Conservation (phyloP, 108 stramenopile genomes). For the Epithemia pelagica region DNA sequence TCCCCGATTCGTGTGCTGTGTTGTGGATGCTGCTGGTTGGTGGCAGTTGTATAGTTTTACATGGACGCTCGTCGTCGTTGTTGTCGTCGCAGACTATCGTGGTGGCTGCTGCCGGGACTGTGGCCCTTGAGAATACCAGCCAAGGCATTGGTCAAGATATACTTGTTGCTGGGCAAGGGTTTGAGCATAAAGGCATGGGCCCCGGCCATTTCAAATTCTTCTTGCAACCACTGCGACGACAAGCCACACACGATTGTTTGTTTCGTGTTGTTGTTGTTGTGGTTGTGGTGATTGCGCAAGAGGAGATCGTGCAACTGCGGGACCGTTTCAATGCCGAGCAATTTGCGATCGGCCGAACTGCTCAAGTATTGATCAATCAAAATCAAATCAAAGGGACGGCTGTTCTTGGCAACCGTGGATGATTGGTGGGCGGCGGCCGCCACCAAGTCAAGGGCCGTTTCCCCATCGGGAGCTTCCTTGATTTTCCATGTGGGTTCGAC, state of each 20-base stretch:
- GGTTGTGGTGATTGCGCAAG: neutral
- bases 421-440: neutral
- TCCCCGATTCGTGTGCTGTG: too few relatives aligned
- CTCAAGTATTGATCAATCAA: conserved; percentile 16
- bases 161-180: neutral
- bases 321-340: conserved; percentile 10
- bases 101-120: too few relatives aligned
- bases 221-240: neutral
- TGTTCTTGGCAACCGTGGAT: neutral
- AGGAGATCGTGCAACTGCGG: neutral
- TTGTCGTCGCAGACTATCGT: too few relatives aligned
- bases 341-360: conserved; percentile 2
- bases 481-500: neutral
- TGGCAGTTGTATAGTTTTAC: too few relatives aligned
- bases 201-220: neutral
- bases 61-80: too few relatives aligned
- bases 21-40: too few relatives aligned
- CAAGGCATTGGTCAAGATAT: neutral
- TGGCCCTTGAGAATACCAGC: neutral
- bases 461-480: conserved; percentile 5
- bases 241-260: neutral
- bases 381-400: conserved; percentile 7
- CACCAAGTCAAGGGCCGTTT: conserved; percentile 2
- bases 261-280: too few relatives aligned
- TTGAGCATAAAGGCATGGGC: neutral